These are phyloP conservation scores for Phytophthora cajani DNA, from an alignment of 352 stramenopile species.

Conservation along the genomic window DNA sequence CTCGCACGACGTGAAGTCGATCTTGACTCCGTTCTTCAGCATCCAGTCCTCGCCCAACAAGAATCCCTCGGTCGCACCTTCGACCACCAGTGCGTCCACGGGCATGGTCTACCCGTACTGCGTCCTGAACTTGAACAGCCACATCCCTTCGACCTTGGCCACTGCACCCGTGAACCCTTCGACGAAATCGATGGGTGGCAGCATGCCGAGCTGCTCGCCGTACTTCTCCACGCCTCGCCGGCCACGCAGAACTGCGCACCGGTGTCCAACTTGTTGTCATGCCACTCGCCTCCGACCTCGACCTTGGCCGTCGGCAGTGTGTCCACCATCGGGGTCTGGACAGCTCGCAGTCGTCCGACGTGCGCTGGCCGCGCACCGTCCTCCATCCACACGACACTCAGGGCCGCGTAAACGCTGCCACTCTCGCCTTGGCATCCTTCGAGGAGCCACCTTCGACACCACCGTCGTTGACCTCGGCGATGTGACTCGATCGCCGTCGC, in stretches of 20 bases:
- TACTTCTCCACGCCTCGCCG: neutral
- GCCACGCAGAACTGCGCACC: neutral
- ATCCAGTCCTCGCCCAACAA: neutral
- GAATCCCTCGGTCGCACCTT: neutral
- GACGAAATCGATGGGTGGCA: neutral
- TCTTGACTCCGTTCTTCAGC: neutral
- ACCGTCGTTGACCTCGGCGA: neutral
- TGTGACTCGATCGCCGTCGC: neutral
- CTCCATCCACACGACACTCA: neutral
- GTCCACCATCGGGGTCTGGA: neutral
- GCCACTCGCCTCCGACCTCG: neutral
- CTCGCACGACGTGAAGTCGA: neutral
- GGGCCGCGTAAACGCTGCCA: neutral
- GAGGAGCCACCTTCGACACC: neutral
- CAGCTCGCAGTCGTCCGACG: neutral
- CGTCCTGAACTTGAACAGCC: neutral
- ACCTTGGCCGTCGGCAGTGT: neutral
- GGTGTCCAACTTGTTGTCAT: neutral
- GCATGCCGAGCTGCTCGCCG: neutral
- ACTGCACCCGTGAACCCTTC: neutral
- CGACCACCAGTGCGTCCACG: neutral
- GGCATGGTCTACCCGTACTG: neutral
- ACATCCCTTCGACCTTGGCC: neutral
- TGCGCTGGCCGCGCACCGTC: neutral
- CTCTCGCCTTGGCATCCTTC: neutral